These are phyloP conservation scores for Pseudocercospora fuligena DNA, from an alignment of 2,329 filamentous ascomycete genomes.

Conservation along the genomic window DNA sequence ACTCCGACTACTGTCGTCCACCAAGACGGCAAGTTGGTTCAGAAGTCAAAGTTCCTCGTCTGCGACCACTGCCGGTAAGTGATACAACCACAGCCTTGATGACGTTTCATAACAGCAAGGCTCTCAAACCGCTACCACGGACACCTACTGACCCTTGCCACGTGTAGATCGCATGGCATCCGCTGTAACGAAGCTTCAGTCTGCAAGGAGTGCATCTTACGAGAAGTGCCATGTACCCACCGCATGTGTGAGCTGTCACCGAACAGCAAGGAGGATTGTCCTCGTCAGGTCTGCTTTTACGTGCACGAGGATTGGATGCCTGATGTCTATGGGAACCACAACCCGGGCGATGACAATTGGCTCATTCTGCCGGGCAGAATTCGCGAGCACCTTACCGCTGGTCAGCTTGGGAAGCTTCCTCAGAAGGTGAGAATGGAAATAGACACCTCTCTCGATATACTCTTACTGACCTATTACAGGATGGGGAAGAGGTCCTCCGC, in stretches of 20 bases:
- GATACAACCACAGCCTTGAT: not conserved
- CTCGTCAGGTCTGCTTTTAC: conserved; percentile 29
- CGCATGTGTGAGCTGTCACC: conserved; percentile 25
- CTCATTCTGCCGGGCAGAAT: conserved; percentile 27
- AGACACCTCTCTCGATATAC: not conserved
- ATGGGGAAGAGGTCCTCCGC: conserved; percentile 12
- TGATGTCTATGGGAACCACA: conserved; percentile 25
- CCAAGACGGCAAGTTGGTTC: conserved; percentile 7
- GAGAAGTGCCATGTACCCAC: conserved; percentile 26
- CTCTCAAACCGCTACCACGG: not conserved
- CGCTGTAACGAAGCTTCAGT: conserved; percentile 31
- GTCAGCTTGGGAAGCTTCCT: conserved; percentile 17
- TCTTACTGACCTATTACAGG: not conserved
- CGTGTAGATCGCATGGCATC: conserved; percentile 25
- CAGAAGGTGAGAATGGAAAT: not conserved
- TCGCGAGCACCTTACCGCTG: conserved; percentile 22
- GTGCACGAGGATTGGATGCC: conserved; percentile 30
- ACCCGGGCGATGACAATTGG: conserved; percentile 25
- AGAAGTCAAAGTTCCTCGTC: conserved; percentile 24
- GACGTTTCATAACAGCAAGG: conserved; percentile 4
- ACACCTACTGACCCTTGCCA: conserved; percentile 9
- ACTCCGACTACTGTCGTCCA: not conserved
- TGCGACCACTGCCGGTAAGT: conserved; percentile 29
- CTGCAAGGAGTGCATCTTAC: conserved; percentile 28
- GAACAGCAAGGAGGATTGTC: conserved; percentile 21